phyloP scores from a whole-genome alignment of 139 green algal genomes.

The Zygnema cylindricum region DNA sequence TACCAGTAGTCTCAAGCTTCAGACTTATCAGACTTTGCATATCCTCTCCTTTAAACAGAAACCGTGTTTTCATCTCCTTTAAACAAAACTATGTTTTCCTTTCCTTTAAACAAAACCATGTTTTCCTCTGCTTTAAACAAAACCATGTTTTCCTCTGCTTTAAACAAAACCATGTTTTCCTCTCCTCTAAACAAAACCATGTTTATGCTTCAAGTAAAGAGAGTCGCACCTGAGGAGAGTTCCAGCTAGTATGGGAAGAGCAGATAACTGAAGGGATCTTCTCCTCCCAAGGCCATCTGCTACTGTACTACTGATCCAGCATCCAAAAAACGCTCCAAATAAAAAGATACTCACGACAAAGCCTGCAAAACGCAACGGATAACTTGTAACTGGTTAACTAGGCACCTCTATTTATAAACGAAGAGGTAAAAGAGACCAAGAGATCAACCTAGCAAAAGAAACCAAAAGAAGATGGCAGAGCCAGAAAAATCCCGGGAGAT shows the following conservation, averaged over 20 bases:
- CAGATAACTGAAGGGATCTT: conserved; percentile 14
- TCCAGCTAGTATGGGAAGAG: conserved; percentile 36
- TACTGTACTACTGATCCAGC: conserved; percentile 27
- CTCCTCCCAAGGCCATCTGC: conserved; percentile 26
- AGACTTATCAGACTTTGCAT: too few species aligned
- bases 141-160: neutral
- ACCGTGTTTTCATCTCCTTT: neutral
- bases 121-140: neutral
- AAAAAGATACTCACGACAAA: conserved; percentile 39
- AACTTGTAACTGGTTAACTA: too few species aligned
- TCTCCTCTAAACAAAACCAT: neutral
- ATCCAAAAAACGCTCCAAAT: conserved; percentile 42
- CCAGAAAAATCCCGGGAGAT: too few species aligned
- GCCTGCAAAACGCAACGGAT: too few species aligned
- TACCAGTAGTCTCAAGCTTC: too few species aligned
- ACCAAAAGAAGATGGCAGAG: neutral
- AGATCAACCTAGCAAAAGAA: too few species aligned
- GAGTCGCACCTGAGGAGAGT: conserved; percentile 34
- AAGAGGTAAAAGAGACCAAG: too few species aligned
- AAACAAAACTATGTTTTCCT: neutral
- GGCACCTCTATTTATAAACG: too few species aligned
- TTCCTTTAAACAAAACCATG: neutral
- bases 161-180: neutral
- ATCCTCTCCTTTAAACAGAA: neutral
- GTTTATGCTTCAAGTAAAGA: neutral